Conservation (phyloP, 768 basidiomycete genomes). For the Boletus tomentosulus region DNA sequence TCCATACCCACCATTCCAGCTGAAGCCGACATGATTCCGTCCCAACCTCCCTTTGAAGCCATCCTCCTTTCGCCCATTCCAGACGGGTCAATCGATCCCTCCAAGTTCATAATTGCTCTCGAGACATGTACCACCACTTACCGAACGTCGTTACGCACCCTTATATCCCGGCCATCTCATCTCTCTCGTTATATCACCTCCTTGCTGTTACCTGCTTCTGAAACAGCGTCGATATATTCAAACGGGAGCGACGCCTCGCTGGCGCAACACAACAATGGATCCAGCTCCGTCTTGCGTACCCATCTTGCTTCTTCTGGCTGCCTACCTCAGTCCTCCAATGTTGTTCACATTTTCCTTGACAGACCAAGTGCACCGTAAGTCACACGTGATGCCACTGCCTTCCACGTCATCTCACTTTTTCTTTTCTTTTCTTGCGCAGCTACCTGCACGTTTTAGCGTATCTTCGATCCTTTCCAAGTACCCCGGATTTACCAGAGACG, state of each 20-base stretch:
- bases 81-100: slow-evolving; percentile 44
- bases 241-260: slow-evolving; percentile 38
- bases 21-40: slow-evolving; percentile 42
- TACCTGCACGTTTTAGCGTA: slow-evolving; percentile 70
- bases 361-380: slow-evolving; percentile 77
- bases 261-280: slow-evolving; percentile 23
- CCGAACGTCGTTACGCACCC: slow-evolving; percentile 62
- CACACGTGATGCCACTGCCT: not conserved
- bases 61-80: slow-evolving; percentile 63
- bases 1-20: slow-evolving; percentile 49
- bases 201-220: slow-evolving; percentile 40
- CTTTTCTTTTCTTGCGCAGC: slow-evolving; percentile 32
- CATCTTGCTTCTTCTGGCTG: slow-evolving; percentile 62
- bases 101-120: slow-evolving; percentile 62
- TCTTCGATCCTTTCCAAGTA: slow-evolving; percentile 53
- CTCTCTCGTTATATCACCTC: slow-evolving; percentile 56
- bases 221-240: slow-evolving; percentile 55
- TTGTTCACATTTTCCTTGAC: slow-evolving; percentile 74
- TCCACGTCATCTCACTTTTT: slow-evolving; percentile 1
- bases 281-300: slow-evolving; percentile 53
- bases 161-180: slow-evolving; percentile 65
- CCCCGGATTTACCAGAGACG: slow-evolving; percentile 43
- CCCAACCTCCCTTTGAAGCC: slow-evolving; percentile 56
- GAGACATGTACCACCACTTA: slow-evolving; percentile 69
- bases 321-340: slow-evolving; percentile 40